Percentiles rank a stretch among this genome's conserved stretches.
These are phyloP conservation scores for Phaeophleospora eucalypticola DNA, from an alignment of 2,329 filamentous ascomycete species.

Conservation along the genomic window DNA sequence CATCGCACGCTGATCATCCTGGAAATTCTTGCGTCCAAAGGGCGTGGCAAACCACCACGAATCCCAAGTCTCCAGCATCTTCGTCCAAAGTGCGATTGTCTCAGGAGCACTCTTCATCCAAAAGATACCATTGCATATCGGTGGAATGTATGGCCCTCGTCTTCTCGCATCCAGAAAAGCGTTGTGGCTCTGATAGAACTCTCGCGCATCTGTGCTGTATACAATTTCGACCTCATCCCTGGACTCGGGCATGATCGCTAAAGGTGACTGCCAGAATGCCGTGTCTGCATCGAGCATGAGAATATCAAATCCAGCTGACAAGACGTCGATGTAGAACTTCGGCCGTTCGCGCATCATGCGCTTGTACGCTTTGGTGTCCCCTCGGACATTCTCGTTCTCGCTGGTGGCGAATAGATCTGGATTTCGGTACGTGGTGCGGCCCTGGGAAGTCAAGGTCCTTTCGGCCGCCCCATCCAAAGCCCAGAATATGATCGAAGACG, in stretches of 20 bases:
- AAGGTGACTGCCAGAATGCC: constrained; percentile 17
- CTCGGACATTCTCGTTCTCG: constrained; percentile 15
- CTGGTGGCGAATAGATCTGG: constrained; percentile 13
- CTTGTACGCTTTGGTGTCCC: constrained; percentile 17
- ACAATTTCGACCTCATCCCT: constrained; percentile 10
- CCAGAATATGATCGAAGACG: constrained; percentile 17
- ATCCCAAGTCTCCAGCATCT: constrained; percentile 10
- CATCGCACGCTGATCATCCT: constrained; percentile 16
- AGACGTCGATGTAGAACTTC: constrained; percentile 17
- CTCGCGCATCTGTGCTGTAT: constrained; percentile 18
- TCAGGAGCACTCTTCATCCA: constrained; percentile 13
- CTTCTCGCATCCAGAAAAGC: constrained; percentile 14
- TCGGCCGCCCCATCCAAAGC: constrained; percentile 15
- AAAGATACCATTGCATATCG: constrained; percentile 20
- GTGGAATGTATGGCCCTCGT: constrained; percentile 13
- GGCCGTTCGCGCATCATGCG: constrained; percentile 19
- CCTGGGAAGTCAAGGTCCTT: constrained; percentile 1
- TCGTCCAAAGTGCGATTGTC: constrained; percentile 12
- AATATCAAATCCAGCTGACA: constrained; percentile 17
- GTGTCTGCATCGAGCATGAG: constrained; percentile 23
- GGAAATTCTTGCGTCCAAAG: constrained; percentile 4
- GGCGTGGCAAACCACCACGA: not conserved
- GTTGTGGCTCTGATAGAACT: constrained; percentile 17
- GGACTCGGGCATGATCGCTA: constrained; percentile 5
- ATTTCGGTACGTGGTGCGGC: constrained; percentile 14